These are phyloP conservation scores for Penicillium vulpinum DNA, from an alignment of 2,329 filamentous ascomycete species.

Conservation along the genomic window DNA sequence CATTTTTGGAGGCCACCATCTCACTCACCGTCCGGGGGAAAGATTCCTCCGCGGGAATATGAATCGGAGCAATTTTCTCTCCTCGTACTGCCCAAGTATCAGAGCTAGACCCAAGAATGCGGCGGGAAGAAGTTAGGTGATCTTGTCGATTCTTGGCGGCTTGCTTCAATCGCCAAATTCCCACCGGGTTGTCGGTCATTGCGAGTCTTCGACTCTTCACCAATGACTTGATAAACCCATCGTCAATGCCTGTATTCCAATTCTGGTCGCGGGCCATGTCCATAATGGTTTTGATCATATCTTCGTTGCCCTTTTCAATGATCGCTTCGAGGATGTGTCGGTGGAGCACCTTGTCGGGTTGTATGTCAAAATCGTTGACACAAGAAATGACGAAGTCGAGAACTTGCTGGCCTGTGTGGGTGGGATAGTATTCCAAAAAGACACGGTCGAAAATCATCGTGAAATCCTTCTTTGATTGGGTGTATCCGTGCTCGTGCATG, in stretches of 20 bases:
- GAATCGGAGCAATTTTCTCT: constrained; percentile 18
- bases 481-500: constrained; percentile 38
- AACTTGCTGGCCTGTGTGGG: constrained; percentile 36
- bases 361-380: constrained; percentile 38
- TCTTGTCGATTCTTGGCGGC: constrained; percentile 37
- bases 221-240: constrained; percentile 33
- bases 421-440: constrained; percentile 44
- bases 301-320: constrained; percentile 39
- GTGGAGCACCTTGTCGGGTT: constrained; percentile 41
- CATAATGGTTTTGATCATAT: constrained; percentile 35
- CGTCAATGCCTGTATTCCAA: constrained; percentile 37
- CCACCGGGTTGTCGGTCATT: constrained; percentile 36
- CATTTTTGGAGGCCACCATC: constrained; percentile 28
- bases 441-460: constrained; percentile 40
- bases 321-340: constrained; percentile 43
- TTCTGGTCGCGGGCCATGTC: constrained; percentile 29
- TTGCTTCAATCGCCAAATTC: constrained; percentile 45
- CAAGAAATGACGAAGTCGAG: constrained; percentile 38
- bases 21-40: constrained; percentile 34
- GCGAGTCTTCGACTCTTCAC: constrained; percentile 37
- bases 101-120: constrained; percentile 35
- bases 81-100: constrained; percentile 15
- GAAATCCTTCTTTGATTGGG: constrained; percentile 32
- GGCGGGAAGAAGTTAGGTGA: constrained; percentile 34
- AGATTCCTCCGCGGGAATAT: constrained; percentile 13